Base-by-base conservation (phyloP, 2,329 filamentous ascomycete genomes). In the Zymoseptoria tritici region DNA sequence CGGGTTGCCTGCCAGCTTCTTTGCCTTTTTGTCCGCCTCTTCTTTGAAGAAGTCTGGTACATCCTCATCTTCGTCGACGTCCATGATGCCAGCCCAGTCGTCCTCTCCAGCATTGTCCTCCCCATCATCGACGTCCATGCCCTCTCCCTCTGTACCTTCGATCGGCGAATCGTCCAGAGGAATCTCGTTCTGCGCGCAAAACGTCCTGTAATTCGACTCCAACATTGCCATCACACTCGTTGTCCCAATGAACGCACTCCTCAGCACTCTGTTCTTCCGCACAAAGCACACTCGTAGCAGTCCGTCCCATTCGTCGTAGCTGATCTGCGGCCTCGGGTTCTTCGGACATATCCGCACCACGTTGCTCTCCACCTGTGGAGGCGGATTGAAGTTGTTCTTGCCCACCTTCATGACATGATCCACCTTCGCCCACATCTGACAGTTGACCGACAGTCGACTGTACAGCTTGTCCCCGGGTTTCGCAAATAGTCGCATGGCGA, bases 291-390 rank as follows among this genome's bases (percentile, higher is more conserved):
- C 85, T 55, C 90, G 81, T 62, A 97, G 76, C 72, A 97, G 80
- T 9, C 93, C 92, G 71, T 97, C 93, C 87, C 92, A 97, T 75
- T 97, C 94, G 57, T 95, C 91, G 76, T 93, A 97, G 72, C 86
- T 90, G 64, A 97, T 92, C 67, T 91, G 87, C 57, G 93, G 93
- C 46, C 91, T 80, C 9, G 91, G 91, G 46, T 84, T 82, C 78
- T 97, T 95, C 21, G 91, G 91, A 71, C 93, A 90, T 66, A 97
- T 88, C 61, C 92, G 84, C 54, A 97, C 91, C 6, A 97, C 92
- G 60, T 88, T 92, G 7, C 86, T 90, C 76, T 99, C 94, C 60
- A 99, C 94, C 70, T 91, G 85, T 8, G 94, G 94, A 0, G 94
- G 93, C 0, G 94, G 94, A 63, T 90, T 91, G 82, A 97, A 99